phyloP scores from a whole-genome alignment of 2,329 filamentous ascomycete species.

The Thermoascus crustaceus region DNA sequence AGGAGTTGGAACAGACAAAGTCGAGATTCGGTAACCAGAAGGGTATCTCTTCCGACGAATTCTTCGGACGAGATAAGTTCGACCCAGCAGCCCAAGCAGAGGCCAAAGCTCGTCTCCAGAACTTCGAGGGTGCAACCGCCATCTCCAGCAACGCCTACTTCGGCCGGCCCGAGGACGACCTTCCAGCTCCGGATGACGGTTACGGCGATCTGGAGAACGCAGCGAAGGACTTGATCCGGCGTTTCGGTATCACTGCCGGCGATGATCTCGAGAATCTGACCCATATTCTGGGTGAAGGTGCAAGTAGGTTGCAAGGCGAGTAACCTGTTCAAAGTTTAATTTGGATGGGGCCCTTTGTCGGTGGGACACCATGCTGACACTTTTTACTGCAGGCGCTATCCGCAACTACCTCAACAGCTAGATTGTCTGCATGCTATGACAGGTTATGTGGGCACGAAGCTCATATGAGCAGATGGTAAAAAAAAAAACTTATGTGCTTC shows the following conservation, averaged over 20 bases:
- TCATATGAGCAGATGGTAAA: no score
- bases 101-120: slow-evolving; percentile 77
- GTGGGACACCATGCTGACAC: slow-evolving; percentile 7
- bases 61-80: slow-evolving; percentile 85
- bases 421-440: slow-evolving; percentile 12
- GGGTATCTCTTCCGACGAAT: slow-evolving; percentile 95
- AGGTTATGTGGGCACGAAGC: no score
- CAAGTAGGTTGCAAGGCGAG: slow-evolving; percentile 68
- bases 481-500: no score
- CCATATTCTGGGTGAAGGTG: slow-evolving; percentile 75
- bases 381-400: slow-evolving; percentile 32
- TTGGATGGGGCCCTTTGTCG: not conserved
- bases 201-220: slow-evolving; percentile 90
- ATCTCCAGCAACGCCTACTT: slow-evolving; percentile 99
- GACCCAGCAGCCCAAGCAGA: slow-evolving; percentile 74
- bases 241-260: slow-evolving; percentile 89
- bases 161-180: slow-evolving; percentile 79
- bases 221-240: slow-evolving; percentile 91
- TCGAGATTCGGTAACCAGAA: slow-evolving; percentile 88
- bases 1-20: slow-evolving; percentile 75
- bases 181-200: slow-evolving; percentile 55
- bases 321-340: slow-evolving; percentile 1
- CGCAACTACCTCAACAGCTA: slow-evolving; percentile 43
- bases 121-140: slow-evolving; percentile 83
- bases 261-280: slow-evolving; percentile 92